phyloP scores from a whole-genome alignment of 108 stramenopile species.

The Skeletonema tropicum region DNA sequence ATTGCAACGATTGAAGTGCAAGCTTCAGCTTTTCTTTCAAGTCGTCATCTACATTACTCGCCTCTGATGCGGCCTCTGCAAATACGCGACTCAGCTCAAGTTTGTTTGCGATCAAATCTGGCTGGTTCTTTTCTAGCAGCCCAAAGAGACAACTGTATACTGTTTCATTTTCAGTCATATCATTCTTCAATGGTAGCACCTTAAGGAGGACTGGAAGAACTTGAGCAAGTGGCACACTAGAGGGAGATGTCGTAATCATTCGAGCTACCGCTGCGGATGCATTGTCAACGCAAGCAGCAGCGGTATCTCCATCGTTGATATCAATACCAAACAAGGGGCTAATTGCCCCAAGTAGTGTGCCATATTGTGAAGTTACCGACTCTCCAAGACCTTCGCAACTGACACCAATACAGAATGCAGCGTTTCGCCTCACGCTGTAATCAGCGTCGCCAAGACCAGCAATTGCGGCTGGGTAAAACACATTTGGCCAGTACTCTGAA shows the following conservation, averaged over 20 bases:
- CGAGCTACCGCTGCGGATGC: conserved; percentile 90
- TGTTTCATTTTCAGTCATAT: conserved; percentile 95
- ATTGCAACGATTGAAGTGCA: conserved; percentile 53
- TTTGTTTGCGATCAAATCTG: conserved; percentile 73
- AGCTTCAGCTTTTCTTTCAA: conserved; percentile 75
- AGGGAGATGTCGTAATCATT: conserved; percentile 91
- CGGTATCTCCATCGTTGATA: conserved; percentile 63
- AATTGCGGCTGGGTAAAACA: conserved; percentile 83
- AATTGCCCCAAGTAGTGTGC: conserved; percentile 77
- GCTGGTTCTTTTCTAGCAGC: conserved; percentile 84
- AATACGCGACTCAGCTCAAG: conserved; percentile 75
- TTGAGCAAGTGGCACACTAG: conserved; percentile 80
- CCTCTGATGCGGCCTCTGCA: conserved; percentile 63
- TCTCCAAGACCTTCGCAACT: conserved; percentile 85
- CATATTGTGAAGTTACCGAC: conserved; percentile 60
- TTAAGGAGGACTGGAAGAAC: conserved; percentile 90
- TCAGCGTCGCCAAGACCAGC: conserved; percentile 85
- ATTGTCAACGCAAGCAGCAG: conserved; percentile 90
- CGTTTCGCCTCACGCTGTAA: conserved; percentile 90
- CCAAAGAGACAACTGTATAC: conserved; percentile 93
- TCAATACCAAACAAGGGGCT: conserved; percentile 84
- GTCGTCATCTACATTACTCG: conserved; percentile 79
- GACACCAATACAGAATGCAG: conserved; percentile 93
- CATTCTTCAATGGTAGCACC: conserved; percentile 88
- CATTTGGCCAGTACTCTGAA: conserved; percentile 76